A percentile compares a stretch with the other conserved stretches of the same genome.
Evolutionary conservation across 768 basidiomycete genomes (phyloP).

Genomic region (Tylopilus felleus): DNA sequence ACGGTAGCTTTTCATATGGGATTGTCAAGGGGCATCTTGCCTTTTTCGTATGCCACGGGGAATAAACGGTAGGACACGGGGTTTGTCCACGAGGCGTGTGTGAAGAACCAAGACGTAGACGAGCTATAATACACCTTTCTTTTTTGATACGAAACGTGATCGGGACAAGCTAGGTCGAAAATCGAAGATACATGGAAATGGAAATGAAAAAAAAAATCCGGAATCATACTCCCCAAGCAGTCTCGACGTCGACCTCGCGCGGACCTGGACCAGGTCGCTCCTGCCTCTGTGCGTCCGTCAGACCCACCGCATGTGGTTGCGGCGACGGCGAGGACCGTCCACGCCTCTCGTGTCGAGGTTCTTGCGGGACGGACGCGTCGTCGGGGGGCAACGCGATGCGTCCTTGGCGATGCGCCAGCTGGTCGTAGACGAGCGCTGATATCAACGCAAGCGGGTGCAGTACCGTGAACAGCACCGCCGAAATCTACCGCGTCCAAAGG

Average conservation of each 20-base stretch:
- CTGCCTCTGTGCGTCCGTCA: neutral
- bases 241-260: conserved; percentile 43
- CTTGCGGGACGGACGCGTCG: conserved; percentile 12
- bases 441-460: conserved; percentile 63
- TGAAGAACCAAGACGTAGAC: neutral
- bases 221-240: conserved; percentile 36
- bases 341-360: neutral
- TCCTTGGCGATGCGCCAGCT: conserved; percentile 25
- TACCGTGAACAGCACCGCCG: conserved; percentile 59
- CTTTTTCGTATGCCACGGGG: neutral
- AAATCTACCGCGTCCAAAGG: conserved; percentile 46
- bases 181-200: conserved; percentile 38
- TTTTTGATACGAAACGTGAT: neutral
- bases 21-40: neutral
- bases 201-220: conserved; percentile 48
- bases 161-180: neutral
- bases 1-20: neutral
- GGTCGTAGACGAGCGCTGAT: conserved; percentile 40
- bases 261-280: conserved; percentile 18
- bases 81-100: neutral
- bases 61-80: neutral
- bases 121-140: neutral
- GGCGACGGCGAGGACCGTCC: neutral
- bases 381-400: conserved; percentile 44
- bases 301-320: neutral